Evolutionary conservation across 2,329 filamentous ascomycete genomes (phyloP).

Genomic region (Fusarium austroafricanum): DNA sequence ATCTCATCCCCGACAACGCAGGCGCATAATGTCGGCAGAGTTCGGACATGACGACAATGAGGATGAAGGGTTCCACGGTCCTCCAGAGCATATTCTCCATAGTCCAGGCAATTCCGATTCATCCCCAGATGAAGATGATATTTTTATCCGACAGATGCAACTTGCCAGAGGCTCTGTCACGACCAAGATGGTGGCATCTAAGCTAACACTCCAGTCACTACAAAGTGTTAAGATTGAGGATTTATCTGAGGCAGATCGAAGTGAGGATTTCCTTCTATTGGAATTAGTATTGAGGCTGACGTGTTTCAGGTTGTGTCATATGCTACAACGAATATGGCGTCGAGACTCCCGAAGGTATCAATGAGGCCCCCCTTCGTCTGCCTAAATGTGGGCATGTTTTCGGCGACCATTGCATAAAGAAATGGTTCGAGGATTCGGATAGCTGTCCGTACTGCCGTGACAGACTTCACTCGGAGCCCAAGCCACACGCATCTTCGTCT

Average conservation of each 20-base stretch:
- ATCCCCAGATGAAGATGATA: constrained; percentile 47
- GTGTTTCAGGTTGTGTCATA: constrained; percentile 66
- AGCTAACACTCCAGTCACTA: constrained; percentile 58
- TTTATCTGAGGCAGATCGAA: constrained; percentile 59
- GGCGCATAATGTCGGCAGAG: constrained; percentile 45
- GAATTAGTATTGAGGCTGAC: constrained; percentile 17
- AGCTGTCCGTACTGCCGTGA: constrained; percentile 74
- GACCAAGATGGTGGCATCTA: constrained; percentile 61
- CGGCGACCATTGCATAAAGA: constrained; percentile 72
- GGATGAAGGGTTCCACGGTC: constrained; percentile 19
- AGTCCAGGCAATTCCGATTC: constrained; percentile 17
- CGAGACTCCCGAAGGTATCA: constrained; percentile 67
- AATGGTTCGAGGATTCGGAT: constrained; percentile 72
- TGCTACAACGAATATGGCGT: constrained; percentile 73
- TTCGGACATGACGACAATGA: constrained; percentile 39
- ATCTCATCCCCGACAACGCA: constrained; percentile 44
- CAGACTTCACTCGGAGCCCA: constrained; percentile 65
- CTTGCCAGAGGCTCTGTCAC: constrained; percentile 58
- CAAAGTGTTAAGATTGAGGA: constrained; percentile 59
- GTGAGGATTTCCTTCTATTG: constrained; percentile 51
- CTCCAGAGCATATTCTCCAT: constrained; percentile 27
- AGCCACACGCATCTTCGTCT: constrained; percentile 32
- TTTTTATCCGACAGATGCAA: constrained; percentile 56
- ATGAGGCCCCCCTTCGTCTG: constrained; percentile 67
- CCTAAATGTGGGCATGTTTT: constrained; percentile 74